These are phyloP conservation scores for Tylopilus sp. DNA, from an alignment of 1,284 basidiomycete species.

Conservation along the genomic window DNA sequence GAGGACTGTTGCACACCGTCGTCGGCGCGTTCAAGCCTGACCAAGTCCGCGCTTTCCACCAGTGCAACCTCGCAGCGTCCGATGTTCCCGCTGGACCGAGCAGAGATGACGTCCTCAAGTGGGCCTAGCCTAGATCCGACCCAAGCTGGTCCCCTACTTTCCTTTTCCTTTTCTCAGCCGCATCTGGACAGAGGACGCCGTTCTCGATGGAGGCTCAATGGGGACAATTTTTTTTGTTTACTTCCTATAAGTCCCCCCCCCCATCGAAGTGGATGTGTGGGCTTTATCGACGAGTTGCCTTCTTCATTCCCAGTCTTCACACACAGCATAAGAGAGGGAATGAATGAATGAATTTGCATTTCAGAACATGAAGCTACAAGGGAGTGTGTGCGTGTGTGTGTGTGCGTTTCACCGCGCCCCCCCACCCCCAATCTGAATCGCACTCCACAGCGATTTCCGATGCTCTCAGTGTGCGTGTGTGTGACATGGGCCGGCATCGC, in stretches of 20 bases:
- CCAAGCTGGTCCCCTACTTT: background rate
- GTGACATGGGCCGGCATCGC: background rate
- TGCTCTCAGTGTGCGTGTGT: background rate
- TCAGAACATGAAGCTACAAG: too few species aligned
- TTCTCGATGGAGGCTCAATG: constrained; percentile 6
- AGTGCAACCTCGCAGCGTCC: constrained; percentile 66
- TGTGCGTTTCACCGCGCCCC: background rate
- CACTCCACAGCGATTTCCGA: too few species aligned
- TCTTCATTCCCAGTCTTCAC: too few species aligned
- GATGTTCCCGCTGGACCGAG: constrained; percentile 48
- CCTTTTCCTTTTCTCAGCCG: background rate
- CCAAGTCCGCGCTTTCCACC: constrained; percentile 62
- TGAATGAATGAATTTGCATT: too few species aligned
- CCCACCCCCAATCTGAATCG: background rate
- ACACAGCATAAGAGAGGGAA: too few species aligned
- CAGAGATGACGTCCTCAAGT: constrained; percentile 8
- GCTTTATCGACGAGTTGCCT: background rate
- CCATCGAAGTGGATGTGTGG: constrained; percentile 8
- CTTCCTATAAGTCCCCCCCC: too few species aligned
- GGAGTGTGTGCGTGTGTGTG: too few species aligned
- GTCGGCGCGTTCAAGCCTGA: constrained; percentile 63
- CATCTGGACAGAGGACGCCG: constrained; percentile 5
- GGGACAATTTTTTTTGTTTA: too few species aligned
- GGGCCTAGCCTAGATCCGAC: constrained; percentile 7
- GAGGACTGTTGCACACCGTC: constrained; percentile 35